phyloP scores from a whole-genome alignment of 306 rosid genomes.

The Nissolia schottii region DNA sequence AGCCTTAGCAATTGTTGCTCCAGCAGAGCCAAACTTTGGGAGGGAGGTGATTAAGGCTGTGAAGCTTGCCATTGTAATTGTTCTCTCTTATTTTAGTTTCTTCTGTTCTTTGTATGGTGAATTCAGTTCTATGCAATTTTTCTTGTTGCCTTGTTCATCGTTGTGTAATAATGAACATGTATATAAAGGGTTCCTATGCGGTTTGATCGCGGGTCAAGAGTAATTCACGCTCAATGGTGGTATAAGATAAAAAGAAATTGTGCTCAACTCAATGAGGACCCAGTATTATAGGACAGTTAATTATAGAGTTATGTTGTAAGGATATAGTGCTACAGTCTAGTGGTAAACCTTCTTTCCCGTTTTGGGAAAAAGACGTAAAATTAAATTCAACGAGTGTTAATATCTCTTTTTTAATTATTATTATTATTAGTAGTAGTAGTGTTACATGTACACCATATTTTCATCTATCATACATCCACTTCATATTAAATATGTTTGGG shows the following conservation, averaged over 20 bases:
- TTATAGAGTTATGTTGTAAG: background rate
- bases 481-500: too few species aligned
- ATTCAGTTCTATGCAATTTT: background rate
- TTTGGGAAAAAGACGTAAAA: background rate
- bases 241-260: background rate
- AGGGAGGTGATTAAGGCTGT: slow-evolving; percentile 35
- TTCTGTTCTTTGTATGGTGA: background rate
- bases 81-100: background rate
- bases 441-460: too few species aligned
- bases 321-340: background rate
- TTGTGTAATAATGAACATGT: background rate
- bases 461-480: too few species aligned
- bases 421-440: too few species aligned
- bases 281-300: slow-evolving; percentile 31
- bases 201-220: slow-evolving; percentile 14
- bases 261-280: slow-evolving; percentile 23
- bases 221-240: slow-evolving; percentile 21
- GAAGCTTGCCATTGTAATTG: slow-evolving; percentile 43
- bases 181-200: background rate
- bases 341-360: background rate
- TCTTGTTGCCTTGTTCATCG: background rate
- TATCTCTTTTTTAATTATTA: background rate
- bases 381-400: background rate
- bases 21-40: slow-evolving; percentile 45
- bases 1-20: slow-evolving; percentile 39